Conservation (phyloP, 1,284 basidiomycete genomes). For the Moniliophthora roreri region DNA sequence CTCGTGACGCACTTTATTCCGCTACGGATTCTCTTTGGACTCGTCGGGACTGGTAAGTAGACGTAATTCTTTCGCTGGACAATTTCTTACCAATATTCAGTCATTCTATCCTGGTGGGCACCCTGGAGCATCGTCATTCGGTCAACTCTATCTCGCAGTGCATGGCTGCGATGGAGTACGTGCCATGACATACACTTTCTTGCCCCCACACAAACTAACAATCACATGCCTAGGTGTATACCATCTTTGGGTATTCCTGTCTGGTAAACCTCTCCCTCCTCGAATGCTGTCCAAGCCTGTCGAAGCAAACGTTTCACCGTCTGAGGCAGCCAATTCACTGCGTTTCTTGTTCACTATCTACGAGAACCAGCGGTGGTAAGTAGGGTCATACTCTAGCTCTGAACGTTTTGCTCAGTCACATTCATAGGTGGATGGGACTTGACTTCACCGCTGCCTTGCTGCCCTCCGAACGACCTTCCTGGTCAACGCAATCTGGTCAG, state of each 20-base stretch:
- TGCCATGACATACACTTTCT: too few relatives aligned
- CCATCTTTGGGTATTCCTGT: constrained; percentile 45
- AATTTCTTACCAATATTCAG: not conserved
- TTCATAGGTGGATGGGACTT: constrained; percentile 64
- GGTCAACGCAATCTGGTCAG: constrained; percentile 66
- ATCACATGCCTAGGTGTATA: constrained; percentile 31
- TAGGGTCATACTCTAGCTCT: not conserved
- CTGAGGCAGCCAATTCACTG: constrained; percentile 40
- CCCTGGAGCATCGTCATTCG: constrained; percentile 61
- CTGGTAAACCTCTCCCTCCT: constrained; percentile 51
- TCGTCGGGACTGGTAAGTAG: constrained; percentile 46
- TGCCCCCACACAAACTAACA: too few relatives aligned
- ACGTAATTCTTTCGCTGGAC: not conserved
- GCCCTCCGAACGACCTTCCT: constrained; percentile 87
- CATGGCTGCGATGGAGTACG: constrained; percentile 58
- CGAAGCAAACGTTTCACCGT: constrained; percentile 31
- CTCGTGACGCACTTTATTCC: constrained; percentile 53
- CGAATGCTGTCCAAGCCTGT: constrained; percentile 30
- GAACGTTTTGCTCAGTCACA: not conserved
- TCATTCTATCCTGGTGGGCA: constrained; percentile 61
- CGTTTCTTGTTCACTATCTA: constrained; percentile 87
- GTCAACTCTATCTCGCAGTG: constrained; percentile 58
- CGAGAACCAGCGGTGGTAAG: constrained; percentile 90
- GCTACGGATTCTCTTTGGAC: constrained; percentile 57
- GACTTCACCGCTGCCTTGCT: constrained; percentile 94